Evolutionary conservation across 768 basidiomycete species (phyloP).

Genomic region (Collybia sordida): DNA sequence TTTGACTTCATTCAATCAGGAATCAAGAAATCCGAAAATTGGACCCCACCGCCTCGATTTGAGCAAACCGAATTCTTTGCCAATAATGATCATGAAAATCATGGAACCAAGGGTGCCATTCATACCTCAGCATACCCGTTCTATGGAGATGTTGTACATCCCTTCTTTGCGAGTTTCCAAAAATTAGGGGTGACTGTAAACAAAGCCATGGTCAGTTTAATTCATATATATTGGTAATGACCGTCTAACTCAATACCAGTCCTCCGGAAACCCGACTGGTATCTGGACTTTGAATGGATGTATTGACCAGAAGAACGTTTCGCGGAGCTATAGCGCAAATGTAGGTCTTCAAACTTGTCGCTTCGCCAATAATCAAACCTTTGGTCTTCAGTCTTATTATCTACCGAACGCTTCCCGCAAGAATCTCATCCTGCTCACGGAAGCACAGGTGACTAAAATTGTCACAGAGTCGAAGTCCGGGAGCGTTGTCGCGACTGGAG

Average conservation of each 20-base stretch:
- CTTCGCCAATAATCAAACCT: no score
- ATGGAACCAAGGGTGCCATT: conserved; percentile 2
- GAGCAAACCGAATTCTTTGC: not conserved
- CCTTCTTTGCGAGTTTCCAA: conserved; percentile 1
- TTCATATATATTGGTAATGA: no score
- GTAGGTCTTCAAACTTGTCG: no score
- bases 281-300: conserved; percentile 5
- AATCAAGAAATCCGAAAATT: conserved; percentile 7
- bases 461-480: not conserved
- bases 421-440: conserved; percentile 24
- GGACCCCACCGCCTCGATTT: not conserved
- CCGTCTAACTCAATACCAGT: no score
- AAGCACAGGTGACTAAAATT: conserved; percentile 12
- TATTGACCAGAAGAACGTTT: conserved; percentile 5
- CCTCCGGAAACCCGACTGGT: no score
- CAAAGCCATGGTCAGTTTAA: conserved; percentile 5
- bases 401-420: conserved; percentile 19
- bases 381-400: conserved; percentile 11
- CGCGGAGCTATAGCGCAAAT: not conserved
- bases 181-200: conserved; percentile 1
- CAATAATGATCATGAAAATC: conserved; percentile 1
- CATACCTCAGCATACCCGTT: conserved; percentile 1
- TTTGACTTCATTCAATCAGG: not conserved
- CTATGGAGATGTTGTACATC: conserved; percentile 3
- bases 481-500: not conserved